Evolutionary conservation across 805 yeast species (phyloP), one percentile per base, ranked within the genome.

Genomic region (Hanseniaspora taiwanica): DNA sequence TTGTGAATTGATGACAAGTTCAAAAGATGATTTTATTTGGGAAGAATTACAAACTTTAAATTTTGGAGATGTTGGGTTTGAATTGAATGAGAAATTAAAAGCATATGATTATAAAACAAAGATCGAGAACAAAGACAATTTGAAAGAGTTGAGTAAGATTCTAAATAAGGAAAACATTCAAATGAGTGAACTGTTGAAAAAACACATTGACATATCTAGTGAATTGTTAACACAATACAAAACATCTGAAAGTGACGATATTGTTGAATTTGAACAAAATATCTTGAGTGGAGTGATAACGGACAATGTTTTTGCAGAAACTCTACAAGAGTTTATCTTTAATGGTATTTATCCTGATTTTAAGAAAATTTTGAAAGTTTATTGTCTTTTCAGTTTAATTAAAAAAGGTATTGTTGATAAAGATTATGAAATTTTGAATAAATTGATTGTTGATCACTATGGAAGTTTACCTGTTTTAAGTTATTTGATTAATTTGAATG

Each of bases 171-270:
- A 7, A 68, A 73, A 37, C 94, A 86, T 56, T 4, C 13, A 10
- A 8, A 29, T 29, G 33, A 29, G 33, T 16, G 76, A 70, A 31
- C 63, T 74, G 48, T 69, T 91, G 21, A 73, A 80, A 46, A 71
- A 73, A 42, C 94, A 84, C 54, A 83, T 95, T 0, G 60, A 60
- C 4, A 57, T 86, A n/a, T 81, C 89, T 8, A 91, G 84, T 49
- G 63, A 62, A 24, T 65, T 83, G 1, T 60, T 83, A 50, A 53
- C 62, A 10, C 58, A 62, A 27, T 72, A 77, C 14, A 65, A 65
- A 33, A 37, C 38, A 18, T 25, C 31, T 13, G 48, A 40, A 2
- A 63, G 58, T 27, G 54, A 50, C 10, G 48, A 49, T 20, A 66
- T 69, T 42, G 56, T 81, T 14, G 76, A 71, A 40, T 62, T 81